Evolutionary conservation across 2,329 filamentous ascomycete genomes (phyloP).

Genomic region (Kalaharituber pfeilii): DNA sequence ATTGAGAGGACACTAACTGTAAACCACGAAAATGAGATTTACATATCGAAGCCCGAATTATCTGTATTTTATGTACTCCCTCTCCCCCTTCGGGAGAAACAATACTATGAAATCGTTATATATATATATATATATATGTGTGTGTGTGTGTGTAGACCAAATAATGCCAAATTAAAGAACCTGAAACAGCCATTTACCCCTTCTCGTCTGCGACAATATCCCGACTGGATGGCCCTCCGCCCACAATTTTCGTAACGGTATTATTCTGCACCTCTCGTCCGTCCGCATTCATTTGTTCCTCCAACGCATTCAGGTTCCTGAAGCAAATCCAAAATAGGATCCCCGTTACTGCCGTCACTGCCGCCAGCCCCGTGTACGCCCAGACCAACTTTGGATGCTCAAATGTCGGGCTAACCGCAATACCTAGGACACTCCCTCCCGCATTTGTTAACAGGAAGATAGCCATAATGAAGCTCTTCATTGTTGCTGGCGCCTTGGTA

Average conservation of each 20-base stretch:
- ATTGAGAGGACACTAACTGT: no score
- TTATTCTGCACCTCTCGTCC: constrained; percentile 21
- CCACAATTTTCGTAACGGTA: not conserved
- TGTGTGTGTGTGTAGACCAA: no score
- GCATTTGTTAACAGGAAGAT: constrained; percentile 45
- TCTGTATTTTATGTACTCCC: no score
- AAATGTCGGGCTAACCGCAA: constrained; percentile 42
- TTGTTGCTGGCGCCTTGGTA: constrained; percentile 61
- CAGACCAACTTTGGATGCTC: constrained; percentile 48
- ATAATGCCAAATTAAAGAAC: no score
- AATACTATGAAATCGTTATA: no score
- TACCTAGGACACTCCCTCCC: constrained; percentile 41
- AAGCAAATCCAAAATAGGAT: constrained; percentile 38
- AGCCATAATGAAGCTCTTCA: constrained; percentile 51
- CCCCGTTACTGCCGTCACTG: constrained; percentile 33
- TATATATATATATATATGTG: no score
- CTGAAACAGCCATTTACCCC: no score
- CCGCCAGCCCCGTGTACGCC: constrained; percentile 45
- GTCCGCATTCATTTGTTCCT: constrained; percentile 36
- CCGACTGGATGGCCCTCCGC: not conserved
- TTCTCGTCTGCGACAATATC: no score
- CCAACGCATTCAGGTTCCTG: constrained; percentile 32
- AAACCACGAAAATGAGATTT: no score
- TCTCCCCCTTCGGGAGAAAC: no score
- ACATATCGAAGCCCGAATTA: no score